These are phyloP conservation scores for Cryptococcus amylolentus DNA, from an alignment of 1,284 basidiomycete genomes.

Conservation along the genomic window DNA sequence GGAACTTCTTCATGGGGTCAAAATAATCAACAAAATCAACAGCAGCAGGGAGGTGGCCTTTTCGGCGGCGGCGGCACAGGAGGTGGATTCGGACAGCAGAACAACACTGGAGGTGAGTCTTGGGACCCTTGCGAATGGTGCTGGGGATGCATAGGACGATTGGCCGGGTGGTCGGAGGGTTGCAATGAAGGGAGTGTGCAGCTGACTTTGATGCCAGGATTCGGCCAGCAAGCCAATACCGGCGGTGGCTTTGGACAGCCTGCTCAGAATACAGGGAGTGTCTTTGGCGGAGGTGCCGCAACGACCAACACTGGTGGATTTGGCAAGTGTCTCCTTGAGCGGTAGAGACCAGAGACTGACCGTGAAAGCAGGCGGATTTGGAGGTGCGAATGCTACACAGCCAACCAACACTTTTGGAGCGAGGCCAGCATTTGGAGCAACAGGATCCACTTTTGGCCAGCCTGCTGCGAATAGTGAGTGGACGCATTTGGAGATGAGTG, in stretches of 20 bases:
- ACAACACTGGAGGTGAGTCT: constrained; percentile 51
- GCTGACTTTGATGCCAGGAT: constrained; percentile 43
- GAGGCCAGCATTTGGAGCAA: constrained; percentile 41
- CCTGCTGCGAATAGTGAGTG: not conserved
- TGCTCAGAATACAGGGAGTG: constrained; percentile 53
- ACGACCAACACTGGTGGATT: constrained; percentile 22
- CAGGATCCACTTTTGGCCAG: constrained; percentile 44
- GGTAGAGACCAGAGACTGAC: not conserved
- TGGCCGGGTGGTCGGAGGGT: not conserved
- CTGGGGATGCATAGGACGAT: not conserved
- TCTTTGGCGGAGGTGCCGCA: constrained; percentile 44
- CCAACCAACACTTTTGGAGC: constrained; percentile 32
- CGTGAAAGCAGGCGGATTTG: constrained; percentile 20
- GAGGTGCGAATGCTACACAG: constrained; percentile 4
- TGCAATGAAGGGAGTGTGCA: not conserved
- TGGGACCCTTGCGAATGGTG: not conserved
- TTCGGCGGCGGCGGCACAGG: constrained; percentile 25
- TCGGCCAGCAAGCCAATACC: constrained; percentile 51
- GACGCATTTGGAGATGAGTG: not conserved
- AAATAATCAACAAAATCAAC: constrained; percentile 53
- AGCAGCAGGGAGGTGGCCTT: constrained; percentile 52
- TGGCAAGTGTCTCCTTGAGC: constrained; percentile 16
- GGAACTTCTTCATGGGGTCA: constrained; percentile 38
- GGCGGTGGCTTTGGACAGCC: constrained; percentile 24
- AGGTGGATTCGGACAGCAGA: constrained; percentile 53